A percentile compares a stretch with the other conserved stretches of the same genome.
phyloP scores from a whole-genome alignment of 1,284 basidiomycete genomes.

The Trichosporon sp. region DNA sequence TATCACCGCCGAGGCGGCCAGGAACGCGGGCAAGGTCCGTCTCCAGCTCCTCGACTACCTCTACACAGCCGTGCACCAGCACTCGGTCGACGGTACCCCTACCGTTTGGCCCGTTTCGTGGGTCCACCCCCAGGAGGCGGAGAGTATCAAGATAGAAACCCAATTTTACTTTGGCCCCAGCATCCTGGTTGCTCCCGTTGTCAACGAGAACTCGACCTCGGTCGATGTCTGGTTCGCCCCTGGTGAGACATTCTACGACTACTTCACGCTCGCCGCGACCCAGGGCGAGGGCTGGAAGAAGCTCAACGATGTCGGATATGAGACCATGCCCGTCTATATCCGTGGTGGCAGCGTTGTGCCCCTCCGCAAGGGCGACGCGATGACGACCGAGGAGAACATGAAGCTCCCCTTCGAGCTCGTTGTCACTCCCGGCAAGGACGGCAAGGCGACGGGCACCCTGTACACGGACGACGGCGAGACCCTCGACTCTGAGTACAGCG shows the following conservation, averaged over 20 bases:
- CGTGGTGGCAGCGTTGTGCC: conserved; percentile 66
- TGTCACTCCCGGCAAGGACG: conserved; percentile 61
- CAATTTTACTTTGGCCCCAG: conserved; percentile 73
- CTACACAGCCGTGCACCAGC: conserved; percentile 69
- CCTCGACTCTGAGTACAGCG: conserved; percentile 60
- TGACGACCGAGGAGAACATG: conserved; percentile 65
- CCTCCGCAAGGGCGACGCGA: conserved; percentile 63
- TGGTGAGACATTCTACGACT: conserved; percentile 68
- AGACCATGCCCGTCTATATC: conserved; percentile 67
- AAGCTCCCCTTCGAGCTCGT: conserved; percentile 63
- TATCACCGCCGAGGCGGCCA: conserved; percentile 67
- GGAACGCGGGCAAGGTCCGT: conserved; percentile 62
- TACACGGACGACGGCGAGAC: conserved; percentile 67
- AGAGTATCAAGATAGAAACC: conserved; percentile 65
- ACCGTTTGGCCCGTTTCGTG: conserved; percentile 72
- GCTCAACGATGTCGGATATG: conserved; percentile 59
- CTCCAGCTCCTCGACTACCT: conserved; percentile 72
- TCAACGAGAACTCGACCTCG: conserved; percentile 63
- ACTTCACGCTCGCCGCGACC: conserved; percentile 67
- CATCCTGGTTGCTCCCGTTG: conserved; percentile 73
- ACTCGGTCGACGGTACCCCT: conserved; percentile 58
- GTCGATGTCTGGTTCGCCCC: conserved; percentile 58
- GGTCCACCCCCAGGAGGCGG: conserved; percentile 69
- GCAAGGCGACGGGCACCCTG: conserved; percentile 62
- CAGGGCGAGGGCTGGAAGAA: conserved; percentile 47